phyloP scores from a whole-genome alignment of 345 rosid genomes.

The Lumnitzera littorea region DNA sequence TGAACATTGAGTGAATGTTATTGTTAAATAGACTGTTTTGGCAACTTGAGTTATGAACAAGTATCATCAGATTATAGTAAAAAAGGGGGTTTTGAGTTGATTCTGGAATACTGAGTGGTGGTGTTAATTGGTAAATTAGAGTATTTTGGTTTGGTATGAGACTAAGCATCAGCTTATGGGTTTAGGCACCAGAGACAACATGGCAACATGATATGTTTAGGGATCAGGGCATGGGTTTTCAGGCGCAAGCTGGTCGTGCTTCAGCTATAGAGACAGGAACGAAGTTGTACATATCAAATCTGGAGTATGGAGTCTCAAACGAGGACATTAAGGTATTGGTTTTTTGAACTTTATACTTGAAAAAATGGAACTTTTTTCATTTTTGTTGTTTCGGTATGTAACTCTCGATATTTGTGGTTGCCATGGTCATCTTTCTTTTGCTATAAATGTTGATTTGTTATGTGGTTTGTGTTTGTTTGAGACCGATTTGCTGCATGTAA shows the following conservation, averaged over 20 bases:
- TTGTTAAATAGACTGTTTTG: slow-evolving; percentile 6
- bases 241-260: slow-evolving; percentile 44
- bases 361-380: neutral
- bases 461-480: no score
- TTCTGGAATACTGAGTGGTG: neutral
- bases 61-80: neutral
- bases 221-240: slow-evolving; percentile 31
- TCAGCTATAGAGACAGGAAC: slow-evolving; percentile 85
- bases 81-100: neutral
- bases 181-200: slow-evolving; percentile 78
- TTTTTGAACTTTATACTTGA: neutral
- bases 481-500: no score
- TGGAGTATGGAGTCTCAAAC: slow-evolving; percentile 91
- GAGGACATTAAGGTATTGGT: slow-evolving; percentile 76
- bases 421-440: neutral
- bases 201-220: slow-evolving; percentile 91
- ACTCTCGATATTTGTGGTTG: neutral
- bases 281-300: slow-evolving; percentile 84
- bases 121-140: no score
- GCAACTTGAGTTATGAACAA: no score
- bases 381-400: neutral
- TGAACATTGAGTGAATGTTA: no score
- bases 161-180: slow-evolving; percentile 16
- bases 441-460: no score
- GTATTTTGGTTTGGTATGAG: neutral